Evolutionary conservation across 2,329 filamentous ascomycete genomes (phyloP).

Genomic region (Fusarium redolens): DNA sequence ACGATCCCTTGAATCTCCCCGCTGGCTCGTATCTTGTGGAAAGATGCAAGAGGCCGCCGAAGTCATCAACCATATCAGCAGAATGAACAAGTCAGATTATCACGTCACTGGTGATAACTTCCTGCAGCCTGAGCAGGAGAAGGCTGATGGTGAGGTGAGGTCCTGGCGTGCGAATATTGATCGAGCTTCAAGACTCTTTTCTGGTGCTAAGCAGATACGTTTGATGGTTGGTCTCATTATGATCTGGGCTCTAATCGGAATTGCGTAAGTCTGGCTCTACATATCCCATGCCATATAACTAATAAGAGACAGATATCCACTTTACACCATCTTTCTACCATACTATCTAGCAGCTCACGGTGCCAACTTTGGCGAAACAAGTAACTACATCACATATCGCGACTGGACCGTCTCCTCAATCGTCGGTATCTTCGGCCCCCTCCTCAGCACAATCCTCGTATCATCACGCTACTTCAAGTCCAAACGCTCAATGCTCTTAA

Average conservation of each 20-base stretch:
- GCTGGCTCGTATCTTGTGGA: not conserved
- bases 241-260: not conserved
- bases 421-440: not conserved
- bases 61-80: not conserved
- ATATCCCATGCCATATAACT: rapidly evolving
- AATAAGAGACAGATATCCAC: not conserved
- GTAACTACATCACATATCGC: not conserved
- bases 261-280: not conserved
- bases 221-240: not conserved
- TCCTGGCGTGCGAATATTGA: not conserved
- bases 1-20: not conserved
- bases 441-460: not conserved
- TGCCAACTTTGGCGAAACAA: conserved; percentile 1
- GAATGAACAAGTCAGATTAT: not conserved
- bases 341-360: not conserved
- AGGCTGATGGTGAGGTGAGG: not conserved
- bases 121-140: rapidly evolving
- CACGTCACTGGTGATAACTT: not conserved
- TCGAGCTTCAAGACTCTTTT: not conserved
- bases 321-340: not conserved
- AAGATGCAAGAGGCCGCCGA: not conserved
- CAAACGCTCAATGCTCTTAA: not conserved
- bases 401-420: not conserved
- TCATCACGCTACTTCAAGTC: not conserved
- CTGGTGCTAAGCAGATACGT: not conserved